phyloP scores from a whole-genome alignment of 352 stramenopile species.

The Phytophthora europaea region DNA sequence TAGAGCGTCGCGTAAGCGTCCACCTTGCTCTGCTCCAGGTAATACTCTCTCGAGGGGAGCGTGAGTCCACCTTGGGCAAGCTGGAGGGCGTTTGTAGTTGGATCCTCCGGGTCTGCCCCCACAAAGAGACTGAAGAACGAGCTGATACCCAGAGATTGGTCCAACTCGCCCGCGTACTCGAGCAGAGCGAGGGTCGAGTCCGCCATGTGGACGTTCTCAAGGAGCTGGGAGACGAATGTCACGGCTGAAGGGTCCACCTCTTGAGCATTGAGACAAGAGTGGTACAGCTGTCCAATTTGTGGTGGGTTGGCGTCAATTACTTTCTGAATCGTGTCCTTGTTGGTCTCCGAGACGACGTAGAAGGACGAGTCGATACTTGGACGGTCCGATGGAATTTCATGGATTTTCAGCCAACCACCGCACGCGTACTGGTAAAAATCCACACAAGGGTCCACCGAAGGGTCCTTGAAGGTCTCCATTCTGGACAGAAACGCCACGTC shows the following conservation, averaged over 20 bases:
- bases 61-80: slow-evolving; percentile 68
- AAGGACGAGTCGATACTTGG: slow-evolving; percentile 68
- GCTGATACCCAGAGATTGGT: slow-evolving; percentile 54
- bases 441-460: slow-evolving; percentile 63
- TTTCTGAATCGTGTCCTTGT: slow-evolving; percentile 62
- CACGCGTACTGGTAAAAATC: slow-evolving; percentile 87
- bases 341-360: slow-evolving; percentile 54
- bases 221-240: slow-evolving; percentile 46
- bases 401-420: slow-evolving; percentile 67
- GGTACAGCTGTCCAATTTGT: slow-evolving; percentile 66
- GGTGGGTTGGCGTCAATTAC: slow-evolving; percentile 65
- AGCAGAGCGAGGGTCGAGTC: slow-evolving; percentile 57
- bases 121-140: slow-evolving; percentile 67
- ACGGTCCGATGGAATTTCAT: slow-evolving; percentile 62
- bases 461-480: slow-evolving; percentile 64
- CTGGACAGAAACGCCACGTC: slow-evolving; percentile 54
- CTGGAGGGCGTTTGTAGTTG: slow-evolving; percentile 55
- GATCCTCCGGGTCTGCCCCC: slow-evolving; percentile 54
- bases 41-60: slow-evolving; percentile 74
- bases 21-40: slow-evolving; percentile 53
- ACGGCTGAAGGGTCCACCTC: slow-evolving; percentile 54
- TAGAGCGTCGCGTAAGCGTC: slow-evolving; percentile 55
- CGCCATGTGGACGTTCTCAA: slow-evolving; percentile 48
- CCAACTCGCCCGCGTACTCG: slow-evolving; percentile 50
- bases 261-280: slow-evolving; percentile 57